Evolutionary conservation across 2,329 filamentous ascomycete genomes (phyloP).

Genomic region (Hypoxylon sp.): DNA sequence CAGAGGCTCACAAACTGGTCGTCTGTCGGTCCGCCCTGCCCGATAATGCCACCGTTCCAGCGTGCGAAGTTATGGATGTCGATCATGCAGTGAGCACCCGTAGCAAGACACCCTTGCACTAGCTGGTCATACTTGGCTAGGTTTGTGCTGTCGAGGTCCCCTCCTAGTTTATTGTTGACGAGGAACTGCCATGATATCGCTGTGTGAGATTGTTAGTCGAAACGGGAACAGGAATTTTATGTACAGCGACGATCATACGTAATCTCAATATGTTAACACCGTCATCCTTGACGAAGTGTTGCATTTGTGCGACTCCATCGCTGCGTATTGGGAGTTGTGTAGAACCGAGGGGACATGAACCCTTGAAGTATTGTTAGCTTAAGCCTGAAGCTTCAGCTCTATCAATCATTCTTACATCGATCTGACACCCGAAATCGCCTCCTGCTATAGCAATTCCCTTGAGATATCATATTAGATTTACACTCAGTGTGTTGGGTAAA

Average conservation of each 20-base stretch:
- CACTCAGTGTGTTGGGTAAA: not conserved
- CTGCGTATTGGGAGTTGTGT: constrained; percentile 56
- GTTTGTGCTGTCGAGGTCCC: constrained; percentile 63
- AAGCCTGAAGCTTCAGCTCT: constrained; percentile 1
- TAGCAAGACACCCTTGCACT: constrained; percentile 69
- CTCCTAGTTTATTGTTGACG: constrained; percentile 66
- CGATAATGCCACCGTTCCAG: constrained; percentile 74
- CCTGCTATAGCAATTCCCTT: constrained; percentile 63
- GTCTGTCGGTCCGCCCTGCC: constrained; percentile 74
- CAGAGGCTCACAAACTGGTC: constrained; percentile 72
- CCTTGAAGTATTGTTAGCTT: constrained; percentile 50
- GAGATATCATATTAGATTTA: constrained; percentile 25
- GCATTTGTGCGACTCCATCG: constrained; percentile 65
- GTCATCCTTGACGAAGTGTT: constrained; percentile 69
- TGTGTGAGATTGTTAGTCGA: constrained; percentile 33
- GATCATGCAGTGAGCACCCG: constrained; percentile 71
- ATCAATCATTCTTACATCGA: constrained; percentile 55
- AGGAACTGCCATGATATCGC: constrained; percentile 73
- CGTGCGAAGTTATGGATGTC: constrained; percentile 73
- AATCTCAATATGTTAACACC: constrained; percentile 71
- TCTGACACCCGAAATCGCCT: constrained; percentile 65
- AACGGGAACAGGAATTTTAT: not conserved
- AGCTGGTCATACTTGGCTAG: constrained; percentile 68
- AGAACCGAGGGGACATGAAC: constrained; percentile 57
- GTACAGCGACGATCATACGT: constrained; percentile 53